Base-by-base conservation (phyloP, 2,329 filamentous ascomycete species). In the Trichoderma sp. region DNA sequence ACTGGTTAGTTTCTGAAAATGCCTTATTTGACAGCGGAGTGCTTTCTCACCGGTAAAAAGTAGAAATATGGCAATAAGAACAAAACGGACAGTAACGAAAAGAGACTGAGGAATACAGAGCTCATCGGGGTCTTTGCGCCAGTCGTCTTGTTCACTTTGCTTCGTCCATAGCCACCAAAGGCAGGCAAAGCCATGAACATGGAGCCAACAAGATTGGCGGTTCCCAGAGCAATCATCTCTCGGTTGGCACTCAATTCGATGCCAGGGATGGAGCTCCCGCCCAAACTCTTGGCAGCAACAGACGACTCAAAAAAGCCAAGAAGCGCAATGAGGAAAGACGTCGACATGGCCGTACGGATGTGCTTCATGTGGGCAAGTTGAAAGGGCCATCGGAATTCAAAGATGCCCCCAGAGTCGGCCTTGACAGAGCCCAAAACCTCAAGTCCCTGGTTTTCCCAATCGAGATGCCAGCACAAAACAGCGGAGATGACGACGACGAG, bases 251-350 rank as follows among this genome's bases (percentile, higher is more conserved):
- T 97, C 52, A 97, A 84, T 64, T 91, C 88, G 77, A 97, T 93
- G 37, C 89, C 91, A 70, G 92, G 87, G 37, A 97, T 90, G 11
- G 88, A 65, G 61, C 83, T 83, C 52, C 87, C 87, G 7, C 91
- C 91, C 3, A 99, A 82, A 71, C 92, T 95, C 81, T 98, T 98
- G 43, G 96, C 96, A 1, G 96, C 96, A 14, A 99, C 94, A 0
- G 94, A 97, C 3, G 93, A 97, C 79, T 99, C 96, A 75, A 99
- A 99, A 80, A 99, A 99, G n/a, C 96, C 96, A 0, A 99, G 89
- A 28, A 99, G 85, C 0, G 94, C 93, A 72, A 99, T 97, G 66
- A 98, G 85, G 76, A 99, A 97, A 0, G 93, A 91, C 0, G 96
- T 98, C 63, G 92, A 90, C 86, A 98, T 91, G 46, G 93, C 91